Conservation (phyloP, 106 monocot species). For the Triglochin maritima region DNA sequence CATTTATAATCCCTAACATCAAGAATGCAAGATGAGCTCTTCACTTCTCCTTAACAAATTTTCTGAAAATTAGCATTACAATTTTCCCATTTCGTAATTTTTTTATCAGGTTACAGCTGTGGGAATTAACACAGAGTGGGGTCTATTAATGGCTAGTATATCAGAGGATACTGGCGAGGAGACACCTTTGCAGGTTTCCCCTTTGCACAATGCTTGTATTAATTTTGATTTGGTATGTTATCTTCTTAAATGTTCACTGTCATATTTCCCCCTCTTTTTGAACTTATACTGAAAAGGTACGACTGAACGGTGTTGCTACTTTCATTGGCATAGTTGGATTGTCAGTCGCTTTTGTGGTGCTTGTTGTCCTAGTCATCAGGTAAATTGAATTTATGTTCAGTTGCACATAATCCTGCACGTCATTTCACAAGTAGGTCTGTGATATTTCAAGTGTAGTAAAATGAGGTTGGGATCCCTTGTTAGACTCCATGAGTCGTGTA, state of each 20-base stretch:
- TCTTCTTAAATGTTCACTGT: no score
- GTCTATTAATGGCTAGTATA: conserved; percentile 89
- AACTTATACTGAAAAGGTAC: conserved; percentile 41
- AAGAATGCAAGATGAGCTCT: no score
- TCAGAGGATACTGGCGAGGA: conserved; percentile 96
- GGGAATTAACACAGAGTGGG: conserved; percentile 98
- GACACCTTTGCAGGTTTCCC: conserved; percentile 90
- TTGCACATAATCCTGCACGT: neutral
- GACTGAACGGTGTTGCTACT: conserved; percentile 96
- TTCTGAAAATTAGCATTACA: no score
- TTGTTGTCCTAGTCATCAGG: conserved; percentile 64
- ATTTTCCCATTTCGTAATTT: neutral
- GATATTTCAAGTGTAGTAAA: no score
- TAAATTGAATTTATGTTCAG: conserved; percentile 10
- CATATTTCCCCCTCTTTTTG: no score
- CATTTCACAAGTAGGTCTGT: neutral
- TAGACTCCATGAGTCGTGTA: no score
- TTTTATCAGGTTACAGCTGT: conserved; percentile 71
- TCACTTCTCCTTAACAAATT: no score
- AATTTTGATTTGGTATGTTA: no score
- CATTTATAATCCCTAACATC: no score
- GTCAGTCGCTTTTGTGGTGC: conserved; percentile 63
- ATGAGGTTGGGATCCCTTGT: no score
- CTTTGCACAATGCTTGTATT: neutral
- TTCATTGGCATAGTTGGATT: conserved; percentile 81